Evolutionary conservation across 225 moss, liverwort and hornwort species (phyloP), one percentile per base, ranked within the genome.

Genomic region (Sphagnum tenellum): DNA sequence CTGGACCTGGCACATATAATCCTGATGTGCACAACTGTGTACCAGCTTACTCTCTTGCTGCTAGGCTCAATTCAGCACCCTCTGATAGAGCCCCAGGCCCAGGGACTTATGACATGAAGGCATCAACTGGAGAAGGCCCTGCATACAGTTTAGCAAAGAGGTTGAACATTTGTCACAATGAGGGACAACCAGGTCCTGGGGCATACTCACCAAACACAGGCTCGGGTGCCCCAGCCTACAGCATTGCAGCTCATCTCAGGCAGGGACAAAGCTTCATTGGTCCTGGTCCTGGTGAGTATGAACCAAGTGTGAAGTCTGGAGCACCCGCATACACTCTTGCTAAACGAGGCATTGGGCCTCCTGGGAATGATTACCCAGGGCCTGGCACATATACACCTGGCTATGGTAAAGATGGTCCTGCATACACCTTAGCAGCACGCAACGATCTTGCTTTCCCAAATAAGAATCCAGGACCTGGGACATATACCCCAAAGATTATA

Each of bases 21-120:
- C 67, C 57, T 0, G 2, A 57, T 1, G 62, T 73, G 0, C 67
- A 87, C 45, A 82, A 75, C 5, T 79, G 76, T 8, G 78, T 80
- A 8, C 87, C 76, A 0, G 64, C 79, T 6, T 78, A 73, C 8
- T 73, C 76, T 3, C 80, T 85, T 4, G 86, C 86, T 0, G 66
- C 74, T 7, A 64, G 74, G 3, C 64, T 77, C 1, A 71, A 77
- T 3, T 76, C 66, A 48, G 68, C 76, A 4, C 50, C 55, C 14
- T 67, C 11, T 1, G 61, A 78, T 5, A 50, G 56, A 3, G 74
- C 66, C 5, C 84, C 78, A 9, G 76, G 89, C 6, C 86, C 79
- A 2, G 80, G 85, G 29, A 76, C 82, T 0, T 88, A 88, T 5
- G 5, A 74, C 4, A 50, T 55, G 0, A 4, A 69, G 3, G 64